A percentile compares a stretch with the other conserved stretches of the same genome.
Evolutionary conservation across 2,329 filamentous ascomycete genomes (phyloP).

Genomic region (Claviceps africana): DNA sequence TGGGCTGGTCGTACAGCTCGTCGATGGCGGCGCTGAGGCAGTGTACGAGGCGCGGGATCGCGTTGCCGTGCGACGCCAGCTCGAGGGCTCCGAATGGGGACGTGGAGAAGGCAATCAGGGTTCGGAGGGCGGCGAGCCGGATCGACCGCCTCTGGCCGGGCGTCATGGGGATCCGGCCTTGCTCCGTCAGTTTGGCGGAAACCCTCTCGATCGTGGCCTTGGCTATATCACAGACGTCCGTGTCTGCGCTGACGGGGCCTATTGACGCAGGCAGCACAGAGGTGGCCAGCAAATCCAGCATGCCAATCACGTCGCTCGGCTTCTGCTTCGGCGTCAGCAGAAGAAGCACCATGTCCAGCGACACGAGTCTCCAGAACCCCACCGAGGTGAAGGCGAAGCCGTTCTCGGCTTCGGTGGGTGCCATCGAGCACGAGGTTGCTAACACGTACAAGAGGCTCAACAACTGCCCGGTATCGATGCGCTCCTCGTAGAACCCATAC

Average conservation of each 20-base stretch:
- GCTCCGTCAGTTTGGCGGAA: constrained; percentile 47
- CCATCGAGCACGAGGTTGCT: constrained; percentile 44
- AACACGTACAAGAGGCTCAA: constrained; percentile 52
- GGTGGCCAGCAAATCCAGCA: constrained; percentile 52
- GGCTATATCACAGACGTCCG: constrained; percentile 29
- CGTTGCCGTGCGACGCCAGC: constrained; percentile 53
- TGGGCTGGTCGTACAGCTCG: constrained; percentile 49
- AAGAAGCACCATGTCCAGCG: constrained; percentile 51
- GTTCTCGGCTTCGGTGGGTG: constrained; percentile 16
- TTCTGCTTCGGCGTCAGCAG: constrained; percentile 55
- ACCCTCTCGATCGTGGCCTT: constrained; percentile 45
- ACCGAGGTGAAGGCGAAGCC: constrained; percentile 17
- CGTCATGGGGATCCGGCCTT: constrained; percentile 25
- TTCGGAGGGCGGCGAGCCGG: constrained; percentile 33
- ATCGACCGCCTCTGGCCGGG: constrained; percentile 27
- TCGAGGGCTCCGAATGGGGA: constrained; percentile 49
- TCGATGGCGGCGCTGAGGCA: constrained; percentile 53
- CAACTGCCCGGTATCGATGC: constrained; percentile 49
- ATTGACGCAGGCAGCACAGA: constrained; percentile 51
- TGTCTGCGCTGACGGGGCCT: constrained; percentile 43
- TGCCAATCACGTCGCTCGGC: constrained; percentile 45
- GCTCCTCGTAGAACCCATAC: constrained; percentile 25
- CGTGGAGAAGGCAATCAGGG: constrained; percentile 45
- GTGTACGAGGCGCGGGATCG: constrained; percentile 61
- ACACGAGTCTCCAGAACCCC: constrained; percentile 54